Conservation (phyloP, 441 rosid genomes). For the Croton laevigatus region DNA sequence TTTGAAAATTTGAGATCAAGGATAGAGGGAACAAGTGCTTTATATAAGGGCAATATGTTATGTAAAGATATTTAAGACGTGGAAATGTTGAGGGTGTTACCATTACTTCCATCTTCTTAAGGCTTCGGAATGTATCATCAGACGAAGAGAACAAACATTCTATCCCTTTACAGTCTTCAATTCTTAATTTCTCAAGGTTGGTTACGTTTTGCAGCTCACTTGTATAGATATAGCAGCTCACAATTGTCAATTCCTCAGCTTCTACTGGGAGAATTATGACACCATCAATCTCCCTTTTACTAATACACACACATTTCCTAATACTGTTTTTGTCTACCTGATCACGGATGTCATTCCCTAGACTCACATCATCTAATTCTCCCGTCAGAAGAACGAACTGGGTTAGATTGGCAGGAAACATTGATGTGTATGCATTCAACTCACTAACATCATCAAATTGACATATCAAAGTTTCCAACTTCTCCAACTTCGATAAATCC, state of each 20-base stretch:
- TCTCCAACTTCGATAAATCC: background rate
- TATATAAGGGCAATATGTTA: background rate
- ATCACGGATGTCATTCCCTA: background rate
- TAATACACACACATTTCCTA: background rate
- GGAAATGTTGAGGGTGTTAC: too few relatives aligned
- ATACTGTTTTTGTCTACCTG: background rate
- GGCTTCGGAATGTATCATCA: too few relatives aligned
- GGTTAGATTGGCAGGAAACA: background rate
- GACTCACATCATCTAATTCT: background rate
- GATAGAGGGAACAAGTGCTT: slow-evolving; percentile 19
- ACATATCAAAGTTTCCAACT: background rate
- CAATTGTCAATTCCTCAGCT: background rate
- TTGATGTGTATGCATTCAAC: background rate
- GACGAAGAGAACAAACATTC: too few relatives aligned
- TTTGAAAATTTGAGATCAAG: slow-evolving; percentile 16
- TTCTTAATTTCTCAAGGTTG: too few relatives aligned
- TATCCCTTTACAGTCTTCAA: too few relatives aligned
- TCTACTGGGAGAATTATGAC: background rate
- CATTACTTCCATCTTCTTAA: too few relatives aligned
- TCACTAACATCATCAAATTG: background rate
- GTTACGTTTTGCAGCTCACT: too few relatives aligned
- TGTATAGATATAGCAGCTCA: background rate
- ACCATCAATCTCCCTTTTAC: background rate
- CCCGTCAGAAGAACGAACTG: background rate
- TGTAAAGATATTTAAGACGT: background rate